These are phyloP conservation scores for Fusarium scirpi DNA, from an alignment of 2,329 filamentous ascomycete species.

Conservation along the genomic window DNA sequence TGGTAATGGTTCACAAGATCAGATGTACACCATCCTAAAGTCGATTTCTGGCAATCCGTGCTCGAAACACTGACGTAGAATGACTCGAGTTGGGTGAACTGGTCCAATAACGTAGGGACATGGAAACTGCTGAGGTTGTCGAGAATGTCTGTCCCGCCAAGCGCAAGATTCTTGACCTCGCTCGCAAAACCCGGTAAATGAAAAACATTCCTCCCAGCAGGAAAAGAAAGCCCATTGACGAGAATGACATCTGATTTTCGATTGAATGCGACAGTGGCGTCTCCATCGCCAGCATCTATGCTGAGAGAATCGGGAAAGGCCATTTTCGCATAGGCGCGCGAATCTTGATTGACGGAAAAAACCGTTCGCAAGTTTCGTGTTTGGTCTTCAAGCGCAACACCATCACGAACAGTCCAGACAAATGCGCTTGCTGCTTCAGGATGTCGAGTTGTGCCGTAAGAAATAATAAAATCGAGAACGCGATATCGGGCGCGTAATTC, in stretches of 20 bases:
- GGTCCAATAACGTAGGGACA: not conserved
- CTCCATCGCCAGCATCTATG: conserved; percentile 44
- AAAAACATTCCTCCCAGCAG: conserved; percentile 24
- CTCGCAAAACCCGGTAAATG: conserved; percentile 47
- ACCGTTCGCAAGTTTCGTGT: conserved; percentile 49
- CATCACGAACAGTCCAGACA: conserved; percentile 40
- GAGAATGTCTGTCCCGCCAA: conserved; percentile 24
- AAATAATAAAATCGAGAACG: conserved; percentile 47
- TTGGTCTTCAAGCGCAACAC: conserved; percentile 43
- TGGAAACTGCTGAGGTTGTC: not conserved
- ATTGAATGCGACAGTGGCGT: conserved; percentile 49
- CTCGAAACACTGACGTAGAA: conserved; percentile 43
- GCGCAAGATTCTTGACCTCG: conserved; percentile 48
- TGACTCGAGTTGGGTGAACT: conserved; percentile 45
- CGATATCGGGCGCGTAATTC: conserved; percentile 46
- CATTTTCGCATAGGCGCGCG: conserved; percentile 50
- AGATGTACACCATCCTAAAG: conserved; percentile 51
- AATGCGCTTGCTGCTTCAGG: conserved; percentile 7
- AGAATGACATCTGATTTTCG: conserved; percentile 49
- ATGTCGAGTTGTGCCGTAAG: conserved; percentile 19
- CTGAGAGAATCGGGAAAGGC: conserved; percentile 50
- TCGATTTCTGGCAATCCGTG: conserved; percentile 7
- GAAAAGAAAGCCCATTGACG: conserved; percentile 30
- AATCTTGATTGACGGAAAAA: conserved; percentile 52
- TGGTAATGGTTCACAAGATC: conserved; percentile 47